Evolutionary conservation across 2,329 filamentous ascomycete species (phyloP).

Genomic region (Botrytis squamosa): DNA sequence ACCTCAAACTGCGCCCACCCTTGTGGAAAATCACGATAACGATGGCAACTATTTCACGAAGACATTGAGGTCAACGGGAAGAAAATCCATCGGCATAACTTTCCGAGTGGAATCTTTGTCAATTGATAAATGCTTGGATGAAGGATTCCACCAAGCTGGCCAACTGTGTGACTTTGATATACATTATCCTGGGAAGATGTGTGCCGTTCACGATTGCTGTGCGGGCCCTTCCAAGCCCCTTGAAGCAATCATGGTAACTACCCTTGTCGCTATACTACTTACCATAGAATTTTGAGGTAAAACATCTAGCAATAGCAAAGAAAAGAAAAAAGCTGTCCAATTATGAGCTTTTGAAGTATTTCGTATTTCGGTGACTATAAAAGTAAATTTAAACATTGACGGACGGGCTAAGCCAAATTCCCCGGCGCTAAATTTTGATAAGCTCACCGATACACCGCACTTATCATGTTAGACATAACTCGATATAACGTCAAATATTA

Average conservation of each 20-base stretch:
- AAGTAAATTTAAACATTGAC: not conserved
- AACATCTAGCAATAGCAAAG: not conserved
- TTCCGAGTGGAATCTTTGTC: too few relatives aligned
- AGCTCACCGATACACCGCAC: too few relatives aligned
- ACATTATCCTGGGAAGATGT: not conserved
- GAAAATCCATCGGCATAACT: too few relatives aligned
- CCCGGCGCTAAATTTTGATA: not conserved
- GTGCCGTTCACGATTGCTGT: not conserved
- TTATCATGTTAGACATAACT: not conserved
- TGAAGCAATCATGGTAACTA: not conserved
- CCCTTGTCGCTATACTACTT: not conserved
- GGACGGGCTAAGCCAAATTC: not conserved
- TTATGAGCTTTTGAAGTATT: not conserved
- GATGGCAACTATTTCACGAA: not conserved
- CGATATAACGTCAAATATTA: not conserved
- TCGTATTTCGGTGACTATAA: not conserved
- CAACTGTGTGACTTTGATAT: not conserved
- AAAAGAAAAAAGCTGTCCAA: too few relatives aligned
- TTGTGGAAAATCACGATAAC: not conserved
- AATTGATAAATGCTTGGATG: not conserved
- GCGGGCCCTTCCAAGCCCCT: not conserved
- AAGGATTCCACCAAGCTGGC: not conserved
- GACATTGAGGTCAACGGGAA: not conserved
- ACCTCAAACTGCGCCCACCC: not conserved
- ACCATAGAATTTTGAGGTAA: not conserved